Evolutionary conservation across 768 basidiomycete species (phyloP), one percentile per base, ranked within the genome.

Genomic region (Lanmaoa rubissima): DNA sequence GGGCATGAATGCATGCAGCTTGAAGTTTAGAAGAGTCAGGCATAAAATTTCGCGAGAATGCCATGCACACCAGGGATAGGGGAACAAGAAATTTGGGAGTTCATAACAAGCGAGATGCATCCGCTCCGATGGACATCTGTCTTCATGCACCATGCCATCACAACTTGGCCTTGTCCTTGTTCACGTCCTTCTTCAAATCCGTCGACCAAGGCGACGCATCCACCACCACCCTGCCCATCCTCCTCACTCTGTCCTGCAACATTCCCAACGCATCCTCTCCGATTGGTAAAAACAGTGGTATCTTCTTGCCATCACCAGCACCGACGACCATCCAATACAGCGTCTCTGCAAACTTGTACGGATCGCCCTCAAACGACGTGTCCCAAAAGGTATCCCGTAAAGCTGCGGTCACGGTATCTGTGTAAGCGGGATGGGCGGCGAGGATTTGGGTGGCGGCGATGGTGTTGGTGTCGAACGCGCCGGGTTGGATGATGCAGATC

Each of bases 401-500:
- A 1, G 48, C 24, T 11, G 41, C 19, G 16, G 42, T 49, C 12
- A 55, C 21, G n/a, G 53, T 48, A n/a, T 58, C 45, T 12, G 49
- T 35, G 34, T 61, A 59, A 4, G 53, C 60, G 1, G 65, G 55
- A 28, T 62, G 55, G 4, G 8, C 4, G 2, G 61, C 54, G 12
- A 59, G 48, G 6, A 61, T 6, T n/a, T 39, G 10, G 24, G 17
- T 46, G n/a, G 45, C 13, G 2, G 52, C 32, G 32, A 60, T 4
- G 5, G 35, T 44, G 13, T 64, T 56, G 17, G 65, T 55, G 42
- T 57, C 51, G 41, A 70, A 70, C 0, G 17, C 43, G 9, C 63
- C 68, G 0, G 59, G 52, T 49, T 64, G 48, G 32, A 68, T 32
- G 48, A 64, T 55, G 28, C 62, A 57, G 19, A 61, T 55, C 58